Conservation (phyloP, 1,284 basidiomycete genomes). For the Melanopsichium pennsylvanicum region DNA sequence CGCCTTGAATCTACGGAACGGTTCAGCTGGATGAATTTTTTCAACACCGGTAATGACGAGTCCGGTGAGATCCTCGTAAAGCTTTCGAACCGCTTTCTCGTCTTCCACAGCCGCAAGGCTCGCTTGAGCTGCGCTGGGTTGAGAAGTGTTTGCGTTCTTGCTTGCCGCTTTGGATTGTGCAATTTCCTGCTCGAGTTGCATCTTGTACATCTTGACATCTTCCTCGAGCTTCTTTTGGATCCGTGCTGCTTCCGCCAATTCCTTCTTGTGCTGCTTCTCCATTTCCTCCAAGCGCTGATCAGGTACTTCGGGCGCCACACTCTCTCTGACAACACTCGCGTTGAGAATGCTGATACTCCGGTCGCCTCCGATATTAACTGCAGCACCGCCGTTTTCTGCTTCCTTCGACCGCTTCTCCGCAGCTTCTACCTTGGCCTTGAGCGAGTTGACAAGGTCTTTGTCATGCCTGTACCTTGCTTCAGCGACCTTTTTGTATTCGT, state of each 20-base stretch:
- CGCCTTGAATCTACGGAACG: conserved; percentile 44
- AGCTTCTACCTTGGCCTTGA: conserved; percentile 47
- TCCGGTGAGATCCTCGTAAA: conserved; percentile 65
- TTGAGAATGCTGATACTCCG: conserved; percentile 40
- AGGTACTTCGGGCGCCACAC: conserved; percentile 19
- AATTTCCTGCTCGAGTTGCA: conserved; percentile 46
- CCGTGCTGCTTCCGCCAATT: conserved; percentile 25
- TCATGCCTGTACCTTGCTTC: conserved; percentile 51
- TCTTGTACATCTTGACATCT: conserved; percentile 34
- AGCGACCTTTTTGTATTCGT: conserved; percentile 50
- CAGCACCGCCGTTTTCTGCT: conserved; percentile 5
- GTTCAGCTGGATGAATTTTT: conserved; percentile 11
- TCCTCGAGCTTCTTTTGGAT: conserved; percentile 30
- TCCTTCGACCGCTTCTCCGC: conserved; percentile 35
- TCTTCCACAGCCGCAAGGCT: conserved; percentile 38
- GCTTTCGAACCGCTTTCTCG: conserved; percentile 55
- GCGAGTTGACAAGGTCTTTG: conserved; percentile 36
- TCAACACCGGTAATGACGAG: conserved; percentile 55
- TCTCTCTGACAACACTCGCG: conserved; percentile 25
- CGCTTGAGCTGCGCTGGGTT: conserved; percentile 5
- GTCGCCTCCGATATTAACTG: conserved; percentile 13
- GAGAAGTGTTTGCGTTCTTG: not conserved
- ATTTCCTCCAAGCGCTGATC: conserved; percentile 22
- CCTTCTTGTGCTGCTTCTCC: conserved; percentile 24
- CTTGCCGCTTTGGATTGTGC: conserved; percentile 25